Base-by-base conservation (phyloP, 2,329 filamentous ascomycete genomes). In the Xylaria multiplex region DNA sequence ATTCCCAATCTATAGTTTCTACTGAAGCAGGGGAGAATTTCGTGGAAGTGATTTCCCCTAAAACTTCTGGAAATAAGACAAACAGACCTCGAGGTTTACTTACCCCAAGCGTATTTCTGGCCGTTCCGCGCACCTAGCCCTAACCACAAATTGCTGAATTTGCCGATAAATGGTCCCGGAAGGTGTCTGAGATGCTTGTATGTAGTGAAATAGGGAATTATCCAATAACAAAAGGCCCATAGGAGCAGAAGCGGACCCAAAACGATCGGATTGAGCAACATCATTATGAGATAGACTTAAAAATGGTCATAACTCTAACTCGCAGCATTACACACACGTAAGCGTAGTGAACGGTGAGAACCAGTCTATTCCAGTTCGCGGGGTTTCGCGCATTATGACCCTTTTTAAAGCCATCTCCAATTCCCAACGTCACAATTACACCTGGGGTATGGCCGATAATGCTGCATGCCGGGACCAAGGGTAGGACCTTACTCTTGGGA, bases 141-240 rank as follows among this genome's bases (percentile, higher is more conserved):
- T 19, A 68, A 42, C 66, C 66, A 68, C 16, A 61, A 6, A n/a
- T 68, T 68, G 27, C 66, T 68, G 32, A 68, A 68, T n/a, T 66
- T 66, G 40, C 30, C 64, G 13, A 66, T 13, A 32, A 68, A 58
- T 1, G 66, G 66, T 2, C 66, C 66, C 1, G 66, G 66, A 24
- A 68, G 30, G 14, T 68, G 66, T 35, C 48, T 50, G 24, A 68
- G 66, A 30, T 66, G 66, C 7, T 59, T 61, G 22, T 68, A 68
- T 7, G 63, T 68, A 1, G 66, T 68, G 35, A 68, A 68, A 22
- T 68, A 68, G 4, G 66, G 66, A 14, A 68, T 16, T 13, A 68
- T 52, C 63, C 63, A 68, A 46, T 68, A 68, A 1, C 13, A 61
- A 2, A 62, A 14, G 9, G 42, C 64, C 66, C 66, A 68, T 49